A percentile compares a stretch with the other conserved stretches of the same genome.
These are phyloP conservation scores for Neostapfia colusana DNA, from an alignment of 176 grass and related monocot species.

Conservation along the genomic window DNA sequence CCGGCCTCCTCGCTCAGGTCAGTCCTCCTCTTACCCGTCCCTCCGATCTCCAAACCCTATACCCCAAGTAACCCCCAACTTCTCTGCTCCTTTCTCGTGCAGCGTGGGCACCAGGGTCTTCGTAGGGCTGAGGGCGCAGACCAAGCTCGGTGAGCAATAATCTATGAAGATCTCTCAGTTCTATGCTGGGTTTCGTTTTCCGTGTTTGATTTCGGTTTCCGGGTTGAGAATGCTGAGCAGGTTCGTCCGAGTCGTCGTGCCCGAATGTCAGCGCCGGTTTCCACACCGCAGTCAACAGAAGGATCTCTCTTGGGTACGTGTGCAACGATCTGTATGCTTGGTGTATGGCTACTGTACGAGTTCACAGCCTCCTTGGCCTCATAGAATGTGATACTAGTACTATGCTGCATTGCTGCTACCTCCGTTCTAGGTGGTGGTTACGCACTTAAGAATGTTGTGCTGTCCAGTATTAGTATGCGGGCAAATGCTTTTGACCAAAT, in stretches of 20 bases:
- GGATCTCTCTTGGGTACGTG: conserved; percentile 59
- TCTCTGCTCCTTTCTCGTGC: not conserved
- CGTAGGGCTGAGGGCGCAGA: conserved; percentile 47
- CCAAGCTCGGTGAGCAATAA: conserved; percentile 35
- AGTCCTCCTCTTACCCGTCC: not conserved
- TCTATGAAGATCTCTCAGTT: not conserved
- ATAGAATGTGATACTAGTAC: too few species aligned
- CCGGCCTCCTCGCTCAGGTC: conserved; percentile 32
- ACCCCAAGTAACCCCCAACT: not conserved
- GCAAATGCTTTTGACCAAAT: not conserved
- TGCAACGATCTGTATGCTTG: not conserved
- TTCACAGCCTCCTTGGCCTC: not conserved
- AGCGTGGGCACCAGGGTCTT: conserved; percentile 61
- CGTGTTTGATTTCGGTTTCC: conserved; percentile 30
- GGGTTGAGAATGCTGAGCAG: conserved; percentile 45
- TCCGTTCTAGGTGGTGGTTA: not conserved
- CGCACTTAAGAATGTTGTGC: not conserved
- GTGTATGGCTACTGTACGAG: not conserved
- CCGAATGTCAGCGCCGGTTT: conserved; percentile 65
- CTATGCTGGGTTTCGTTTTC: not conserved
- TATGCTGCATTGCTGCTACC: not conserved
- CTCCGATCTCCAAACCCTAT: not conserved
- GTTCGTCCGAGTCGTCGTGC: conserved; percentile 48
- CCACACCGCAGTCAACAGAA: conserved; percentile 56
- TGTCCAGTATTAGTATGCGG: not conserved